phyloP scores from a whole-genome alignment of 495 filamentous ascomycete species.

The Daldinia childiae region DNA sequence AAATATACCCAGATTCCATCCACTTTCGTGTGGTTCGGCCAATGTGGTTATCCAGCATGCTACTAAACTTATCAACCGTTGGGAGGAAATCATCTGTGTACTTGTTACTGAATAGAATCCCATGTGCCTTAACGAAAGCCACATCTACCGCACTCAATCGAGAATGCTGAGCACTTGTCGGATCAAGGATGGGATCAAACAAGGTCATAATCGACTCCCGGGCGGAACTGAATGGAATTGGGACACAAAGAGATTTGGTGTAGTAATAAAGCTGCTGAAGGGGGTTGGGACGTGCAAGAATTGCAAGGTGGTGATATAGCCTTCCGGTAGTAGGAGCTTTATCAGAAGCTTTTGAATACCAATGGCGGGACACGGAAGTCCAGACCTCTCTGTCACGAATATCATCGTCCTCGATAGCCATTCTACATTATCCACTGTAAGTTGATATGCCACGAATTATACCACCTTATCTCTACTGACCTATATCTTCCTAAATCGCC shows the following conservation, averaged over 20 bases:
- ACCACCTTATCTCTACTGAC: slow-evolving; percentile 20
- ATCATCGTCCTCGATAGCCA: slow-evolving; percentile 78
- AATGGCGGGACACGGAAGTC: slow-evolving; percentile 74
- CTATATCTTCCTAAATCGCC: slow-evolving; percentile 69
- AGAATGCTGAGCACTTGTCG: slow-evolving; percentile 42
- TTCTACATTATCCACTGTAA: slow-evolving; percentile 46
- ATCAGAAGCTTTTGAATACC: slow-evolving; percentile 81
- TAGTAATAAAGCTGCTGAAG: slow-evolving; percentile 79
- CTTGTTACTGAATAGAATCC: slow-evolving; percentile 69
- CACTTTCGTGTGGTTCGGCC: slow-evolving; percentile 65
- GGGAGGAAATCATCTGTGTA: slow-evolving; percentile 57
- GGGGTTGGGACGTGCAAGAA: slow-evolving; percentile 75
- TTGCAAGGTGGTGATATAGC: slow-evolving; percentile 82
- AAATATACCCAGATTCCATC: slow-evolving; percentile 67
- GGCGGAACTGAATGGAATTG: slow-evolving; percentile 67
- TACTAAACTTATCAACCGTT: slow-evolving; percentile 61
- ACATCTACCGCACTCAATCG: slow-evolving; percentile 52
- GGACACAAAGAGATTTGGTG: slow-evolving; percentile 51
- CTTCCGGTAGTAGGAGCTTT: slow-evolving; percentile 72
- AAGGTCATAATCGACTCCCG: slow-evolving; percentile 76
- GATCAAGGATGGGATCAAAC: slow-evolving; percentile 70
- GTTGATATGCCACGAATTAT: not conserved
- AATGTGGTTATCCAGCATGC: slow-evolving; percentile 67
- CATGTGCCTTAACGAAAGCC: slow-evolving; percentile 71
- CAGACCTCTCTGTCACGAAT: slow-evolving; percentile 74